Percentiles rank a stretch among this genome's conserved stretches.
These are phyloP conservation scores for Heterococcus sp. DNA, from an alignment of 108 stramenopile species.

Conservation along the genomic window DNA sequence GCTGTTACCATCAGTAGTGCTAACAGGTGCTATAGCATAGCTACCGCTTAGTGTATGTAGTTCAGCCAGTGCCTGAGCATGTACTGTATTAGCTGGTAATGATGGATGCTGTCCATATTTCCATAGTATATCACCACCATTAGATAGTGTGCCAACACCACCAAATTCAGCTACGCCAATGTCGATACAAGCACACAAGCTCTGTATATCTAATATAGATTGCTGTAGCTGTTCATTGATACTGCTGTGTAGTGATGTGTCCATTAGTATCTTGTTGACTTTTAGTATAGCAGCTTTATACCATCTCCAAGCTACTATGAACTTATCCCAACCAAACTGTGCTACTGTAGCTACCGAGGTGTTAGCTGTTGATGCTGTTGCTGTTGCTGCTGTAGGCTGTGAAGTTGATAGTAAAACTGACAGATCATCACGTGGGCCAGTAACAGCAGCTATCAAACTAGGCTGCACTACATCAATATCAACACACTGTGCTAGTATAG, in stretches of 20 bases:
- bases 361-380: background rate
- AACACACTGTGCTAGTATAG: background rate
- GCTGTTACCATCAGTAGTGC: background rate
- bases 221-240: background rate
- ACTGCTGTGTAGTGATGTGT: background rate
- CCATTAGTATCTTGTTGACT: background rate
- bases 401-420: background rate
- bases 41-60: conserved; percentile 24
- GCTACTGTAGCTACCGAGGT: no score
- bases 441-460: background rate
- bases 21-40: background rate
- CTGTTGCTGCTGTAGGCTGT: background rate
- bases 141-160: background rate
- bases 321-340: conserved; percentile 4
- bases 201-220: background rate
- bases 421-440: background rate
- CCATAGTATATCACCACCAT: conserved; percentile 55
- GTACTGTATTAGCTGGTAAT: conserved; percentile 58
- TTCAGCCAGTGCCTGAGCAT: conserved; percentile 55
- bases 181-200: background rate
- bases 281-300: background rate
- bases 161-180: conserved; percentile 5
- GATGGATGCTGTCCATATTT: conserved; percentile 69
- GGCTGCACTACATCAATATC: background rate
- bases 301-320: conserved; percentile 18